A percentile compares a stretch with the other conserved stretches of the same genome.
Evolutionary conservation across 2,329 filamentous ascomycete genomes (phyloP).

Genomic region (Alternaria sp.): DNA sequence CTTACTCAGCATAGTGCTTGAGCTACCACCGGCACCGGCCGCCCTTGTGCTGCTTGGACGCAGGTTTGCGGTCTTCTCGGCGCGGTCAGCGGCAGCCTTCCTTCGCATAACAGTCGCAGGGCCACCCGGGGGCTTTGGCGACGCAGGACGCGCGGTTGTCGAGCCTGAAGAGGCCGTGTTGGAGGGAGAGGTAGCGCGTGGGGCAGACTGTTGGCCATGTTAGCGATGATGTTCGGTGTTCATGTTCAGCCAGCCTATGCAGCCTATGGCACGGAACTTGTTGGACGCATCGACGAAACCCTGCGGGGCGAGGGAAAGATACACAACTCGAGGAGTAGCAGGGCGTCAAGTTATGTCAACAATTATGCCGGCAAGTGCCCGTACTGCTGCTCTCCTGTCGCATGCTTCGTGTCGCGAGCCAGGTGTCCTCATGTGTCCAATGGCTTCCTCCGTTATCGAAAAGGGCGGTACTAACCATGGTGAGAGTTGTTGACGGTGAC

Average conservation of each 20-base stretch:
- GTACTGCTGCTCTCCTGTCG: slow-evolving; percentile 5
- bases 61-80: slow-evolving; percentile 95
- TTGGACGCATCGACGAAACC: neutral
- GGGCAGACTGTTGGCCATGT: slow-evolving; percentile 21
- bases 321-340: neutral
- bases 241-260: neutral
- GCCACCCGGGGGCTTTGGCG: slow-evolving; percentile 89
- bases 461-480: slow-evolving; percentile 30
- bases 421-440: slow-evolving; percentile 11
- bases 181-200: slow-evolving; percentile 50
- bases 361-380: neutral
- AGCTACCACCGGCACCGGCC: slow-evolving; percentile 93
- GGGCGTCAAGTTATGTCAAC: neutral
- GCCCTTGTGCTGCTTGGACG: slow-evolving; percentile 91
- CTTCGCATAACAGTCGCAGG: slow-evolving; percentile 95
- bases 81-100: slow-evolving; percentile 94
- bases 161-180: slow-evolving; percentile 65
- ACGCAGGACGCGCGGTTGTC: slow-evolving; percentile 79
- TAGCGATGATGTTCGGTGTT: slow-evolving; percentile 8
- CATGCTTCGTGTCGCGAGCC: slow-evolving; percentile 13
- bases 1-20: slow-evolving; percentile 97
- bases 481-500: slow-evolving; percentile 14
- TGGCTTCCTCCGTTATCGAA: slow-evolving; percentile 2
- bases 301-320: neutral
- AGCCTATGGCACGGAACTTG: neutral